Evolutionary conservation across 1,284 basidiomycete species (phyloP), one percentile per base, ranked within the genome.

Genomic region (Ustilago lituana): DNA sequence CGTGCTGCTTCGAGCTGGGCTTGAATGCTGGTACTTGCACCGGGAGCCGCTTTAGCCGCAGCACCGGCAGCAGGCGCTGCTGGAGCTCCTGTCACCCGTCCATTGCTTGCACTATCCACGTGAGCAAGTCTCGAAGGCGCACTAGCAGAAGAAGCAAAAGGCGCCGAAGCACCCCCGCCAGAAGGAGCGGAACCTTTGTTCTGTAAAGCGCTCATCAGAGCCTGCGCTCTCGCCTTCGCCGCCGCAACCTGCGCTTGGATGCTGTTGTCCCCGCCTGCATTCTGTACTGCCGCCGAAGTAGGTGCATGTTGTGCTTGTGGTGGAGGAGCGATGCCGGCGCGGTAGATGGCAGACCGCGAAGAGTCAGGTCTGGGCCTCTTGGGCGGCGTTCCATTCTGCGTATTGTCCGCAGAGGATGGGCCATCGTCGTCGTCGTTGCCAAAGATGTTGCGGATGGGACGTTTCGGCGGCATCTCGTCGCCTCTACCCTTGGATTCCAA

Each of bases 1-100:
- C 63, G 49, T 5, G 74, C 74, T 10, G 69, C 74, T 58, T 67
- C 74, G 22, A 76, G 56, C 51, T 76, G 72, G 8, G 64, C 74
- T 40, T 74, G 68, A 26, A 72, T 63, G 43, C 46, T 66, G 44
- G 12, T 31, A 17, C 17, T 37, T 9, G 32, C 36, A 19, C 36
- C 47, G n/a, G n/a, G n/a, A 22, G n/a, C 29, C 26, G 47, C 32
- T 12, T 39, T 10, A 19, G 39, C 37, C 11, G 46, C 22, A 15
- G 47, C 29, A 5, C 39, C 15, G 35, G 44, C 15, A 22, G 39
- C 36, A 29, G 12, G 10, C 22, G 32, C 26, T 32, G 46, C 4
- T n/a, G 46, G 1, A 17, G 41, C 9, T 40, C 47, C 20, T 33
- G 26, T 20, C 17, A 35, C 9, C 12, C 37, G 19, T 32, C 33